phyloP scores from a whole-genome alignment of 1,139 yeast species.

The Debaryomycetaceae sp. region DNA sequence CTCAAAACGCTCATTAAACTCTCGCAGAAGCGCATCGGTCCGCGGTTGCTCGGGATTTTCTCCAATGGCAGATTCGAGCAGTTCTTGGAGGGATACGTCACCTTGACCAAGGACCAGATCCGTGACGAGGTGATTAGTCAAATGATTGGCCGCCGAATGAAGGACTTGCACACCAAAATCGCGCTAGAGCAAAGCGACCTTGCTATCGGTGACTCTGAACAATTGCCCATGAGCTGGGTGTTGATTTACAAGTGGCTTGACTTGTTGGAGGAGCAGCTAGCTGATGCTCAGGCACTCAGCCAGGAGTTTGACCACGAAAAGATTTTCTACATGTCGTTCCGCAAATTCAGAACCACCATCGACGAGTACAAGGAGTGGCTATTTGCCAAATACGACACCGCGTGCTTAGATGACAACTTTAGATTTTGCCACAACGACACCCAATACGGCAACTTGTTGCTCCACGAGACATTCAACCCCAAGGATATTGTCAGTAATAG shows the following conservation, averaged over 20 bases:
- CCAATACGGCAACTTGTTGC: conserved; percentile 85
- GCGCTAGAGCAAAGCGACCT: conserved; percentile 52
- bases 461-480: conserved; percentile 36
- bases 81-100: conserved; percentile 73
- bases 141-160: conserved; percentile 93
- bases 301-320: conserved; percentile 18
- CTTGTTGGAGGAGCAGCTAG: conserved; percentile 42
- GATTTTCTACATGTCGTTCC: conserved; percentile 48
- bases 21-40: conserved; percentile 79
- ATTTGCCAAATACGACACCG: conserved; percentile 44
- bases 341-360: conserved; percentile 44
- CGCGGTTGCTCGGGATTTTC: conserved; percentile 82
- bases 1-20: conserved; percentile 68
- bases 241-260: conserved; percentile 69
- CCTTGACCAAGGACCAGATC: conserved; percentile 69
- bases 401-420: conserved; percentile 41
- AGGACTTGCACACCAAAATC: conserved; percentile 82
- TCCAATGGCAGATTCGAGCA: conserved; percentile 91
- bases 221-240: conserved; percentile 61
- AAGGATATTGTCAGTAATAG: conserved; percentile 27
- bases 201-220: conserved; percentile 42
- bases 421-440: conserved; percentile 94
- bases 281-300: conserved; percentile 16
- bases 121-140: conserved; percentile 73
- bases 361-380: conserved; percentile 61